These are phyloP conservation scores for Teunomyces cretensis DNA, from an alignment of 805 yeast species.

Conservation along the genomic window DNA sequence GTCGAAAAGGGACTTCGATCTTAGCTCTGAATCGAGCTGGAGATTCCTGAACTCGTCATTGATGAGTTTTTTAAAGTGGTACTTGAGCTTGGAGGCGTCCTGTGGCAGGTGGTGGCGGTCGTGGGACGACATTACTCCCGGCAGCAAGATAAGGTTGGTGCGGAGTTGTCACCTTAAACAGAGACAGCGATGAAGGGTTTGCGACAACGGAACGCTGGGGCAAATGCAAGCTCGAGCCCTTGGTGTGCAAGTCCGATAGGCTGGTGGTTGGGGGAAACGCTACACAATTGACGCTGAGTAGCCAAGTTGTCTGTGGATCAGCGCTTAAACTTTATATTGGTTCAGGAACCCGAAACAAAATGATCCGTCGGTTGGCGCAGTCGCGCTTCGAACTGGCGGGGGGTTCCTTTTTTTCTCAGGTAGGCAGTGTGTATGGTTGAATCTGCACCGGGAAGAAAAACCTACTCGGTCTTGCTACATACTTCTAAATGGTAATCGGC, in stretches of 20 bases:
- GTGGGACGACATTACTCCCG: background rate
- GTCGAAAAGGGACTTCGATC: conserved; percentile 38
- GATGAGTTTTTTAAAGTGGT: conserved; percentile 25
- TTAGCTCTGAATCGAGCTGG: conserved; percentile 31
- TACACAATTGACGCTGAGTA: background rate
- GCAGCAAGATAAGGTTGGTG: background rate
- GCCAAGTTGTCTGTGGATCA: background rate
- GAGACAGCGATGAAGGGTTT: background rate
- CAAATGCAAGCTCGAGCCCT: background rate
- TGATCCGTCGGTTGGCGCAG: background rate
- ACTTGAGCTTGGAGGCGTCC: conserved; percentile 6
- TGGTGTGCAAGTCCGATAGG: background rate
- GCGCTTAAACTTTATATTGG: background rate
- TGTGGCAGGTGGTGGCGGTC: background rate
- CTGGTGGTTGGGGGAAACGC: background rate
- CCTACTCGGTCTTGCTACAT: background rate
- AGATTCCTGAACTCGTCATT: conserved; percentile 36
- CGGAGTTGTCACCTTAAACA: background rate
- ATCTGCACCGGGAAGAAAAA: too few species aligned
- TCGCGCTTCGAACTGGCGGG: background rate
- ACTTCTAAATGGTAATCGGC: conserved; percentile 22
- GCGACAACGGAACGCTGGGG: background rate
- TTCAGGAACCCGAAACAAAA: background rate
- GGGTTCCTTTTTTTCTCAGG: background rate
- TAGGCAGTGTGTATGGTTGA: background rate